phyloP scores from a whole-genome alignment of 768 basidiomycete species.

The Leccinellum rugosiceps region DNA sequence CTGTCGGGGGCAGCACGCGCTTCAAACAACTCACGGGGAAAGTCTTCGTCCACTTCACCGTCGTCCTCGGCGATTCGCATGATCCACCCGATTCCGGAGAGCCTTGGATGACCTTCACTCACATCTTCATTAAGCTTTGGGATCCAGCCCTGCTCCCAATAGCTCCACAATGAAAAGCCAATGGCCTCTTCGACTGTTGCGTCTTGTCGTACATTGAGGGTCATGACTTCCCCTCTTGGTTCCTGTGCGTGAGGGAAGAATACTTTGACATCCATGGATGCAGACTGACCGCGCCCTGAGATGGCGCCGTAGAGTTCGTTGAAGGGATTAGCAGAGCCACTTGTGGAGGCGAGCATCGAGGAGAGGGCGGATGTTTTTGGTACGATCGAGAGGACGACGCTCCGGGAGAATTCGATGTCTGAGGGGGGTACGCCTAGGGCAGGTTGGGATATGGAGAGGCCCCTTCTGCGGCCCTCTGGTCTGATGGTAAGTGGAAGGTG shows the following conservation, averaged over 20 bases:
- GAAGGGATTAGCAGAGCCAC: conserved; percentile 76
- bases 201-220: conserved; percentile 77
- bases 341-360: conserved; percentile 65
- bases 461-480: conserved; percentile 28
- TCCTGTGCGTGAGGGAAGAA: conserved; percentile 81
- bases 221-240: conserved; percentile 60
- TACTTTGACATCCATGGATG: conserved; percentile 63
- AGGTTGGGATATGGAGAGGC: conserved; percentile 27
- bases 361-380: conserved; percentile 64
- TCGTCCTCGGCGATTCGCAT: conserved; percentile 93
- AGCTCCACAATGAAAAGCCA: conserved; percentile 88
- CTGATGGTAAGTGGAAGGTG: conserved; percentile 19
- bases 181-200: conserved; percentile 95
- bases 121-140: conserved; percentile 73
- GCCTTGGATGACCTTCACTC: conserved; percentile 58
- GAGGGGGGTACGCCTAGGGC: conserved; percentile 13
- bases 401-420: conserved; percentile 49
- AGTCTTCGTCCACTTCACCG: conserved; percentile 98
- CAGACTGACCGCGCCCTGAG: conserved; percentile 68
- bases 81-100: conserved; percentile 87
- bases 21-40: conserved; percentile 78
- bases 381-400: conserved; percentile 41
- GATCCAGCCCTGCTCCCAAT: conserved; percentile 84
- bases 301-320: conserved; percentile 83
- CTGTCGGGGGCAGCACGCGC: neutral